Base-by-base conservation (phyloP, 352 stramenopile species). In the Pythium sukuiense region DNA sequence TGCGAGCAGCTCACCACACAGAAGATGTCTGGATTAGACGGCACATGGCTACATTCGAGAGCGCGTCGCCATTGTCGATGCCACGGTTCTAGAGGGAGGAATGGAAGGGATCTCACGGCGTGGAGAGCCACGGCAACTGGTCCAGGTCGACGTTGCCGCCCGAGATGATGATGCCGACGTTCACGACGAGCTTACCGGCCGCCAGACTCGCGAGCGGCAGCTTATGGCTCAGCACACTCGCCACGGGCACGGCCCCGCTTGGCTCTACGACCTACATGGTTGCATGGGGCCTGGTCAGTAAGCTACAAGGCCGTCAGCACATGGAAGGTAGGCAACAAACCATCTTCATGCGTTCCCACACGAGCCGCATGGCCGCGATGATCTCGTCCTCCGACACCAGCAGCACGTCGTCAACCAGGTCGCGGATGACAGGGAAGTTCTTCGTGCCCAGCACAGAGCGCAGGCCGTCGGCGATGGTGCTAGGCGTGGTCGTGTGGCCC, bases 321-420 rank as follows among this genome's bases (percentile, higher is more conserved):
- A 24, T 24, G 20, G 20, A 24, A 24, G 20, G 20, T 24, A 24
- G 20, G 20, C 5, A 60, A 41, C 66, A 30, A 33, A 80, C 83
- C 59, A 97, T 62, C 75, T 97, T 98, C 80, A 97, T 93, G 66
- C 89, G 82, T 58, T 96, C 86, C 87, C 88, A 98, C 61, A 96
- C 87, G 7, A 97, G 74, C 61, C 88, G 80, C 83, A 92, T 92
- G 20, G 81, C 75, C 20, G 76, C 48, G n/a, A 90, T 69, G 63
- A 98, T 98, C 55, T 97, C 85, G 5, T 87, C 73, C 54, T 98
- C 92, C 2, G 73, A 80, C 35, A 97, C 88, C 55, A 94, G 80
- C 50, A 97, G 54, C 39, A 98, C 79, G 20, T 88, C 86, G 66
- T 97, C 89, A n/a, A 95, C 88, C 32, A 90, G 70, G 64, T 97